phyloP scores from a whole-genome alignment of 495 filamentous ascomycete species.

The Lasiosphaeria hispida region DNA sequence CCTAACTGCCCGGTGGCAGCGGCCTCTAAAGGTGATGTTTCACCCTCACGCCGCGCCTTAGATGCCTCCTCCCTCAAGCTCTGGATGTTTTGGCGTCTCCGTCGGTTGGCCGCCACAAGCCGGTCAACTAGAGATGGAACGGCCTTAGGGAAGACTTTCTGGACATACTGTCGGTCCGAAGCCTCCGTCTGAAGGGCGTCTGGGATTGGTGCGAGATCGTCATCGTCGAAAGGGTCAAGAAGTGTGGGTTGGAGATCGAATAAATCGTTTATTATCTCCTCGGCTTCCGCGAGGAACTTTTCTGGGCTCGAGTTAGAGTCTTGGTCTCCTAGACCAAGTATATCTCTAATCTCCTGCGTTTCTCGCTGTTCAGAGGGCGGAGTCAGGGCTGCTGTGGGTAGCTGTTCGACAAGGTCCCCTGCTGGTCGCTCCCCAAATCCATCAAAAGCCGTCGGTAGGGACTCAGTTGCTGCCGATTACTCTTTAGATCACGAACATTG shows the following conservation, averaged over 20 bases:
- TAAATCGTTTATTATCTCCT: constrained; percentile 2
- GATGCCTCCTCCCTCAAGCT: background rate
- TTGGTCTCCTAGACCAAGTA: background rate
- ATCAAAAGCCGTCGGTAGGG: background rate
- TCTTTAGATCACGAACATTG: too few relatives aligned
- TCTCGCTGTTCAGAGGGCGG: background rate
- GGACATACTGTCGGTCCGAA: background rate
- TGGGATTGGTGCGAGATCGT: background rate
- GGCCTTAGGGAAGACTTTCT: background rate
- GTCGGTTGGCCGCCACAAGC: background rate
- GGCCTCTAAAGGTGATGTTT: too few relatives aligned
- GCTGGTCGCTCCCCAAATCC: background rate
- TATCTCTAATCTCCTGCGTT: background rate
- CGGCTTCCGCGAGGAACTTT: background rate
- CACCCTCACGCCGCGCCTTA: too few relatives aligned
- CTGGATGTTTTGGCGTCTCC: background rate
- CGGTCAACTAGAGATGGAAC: background rate
- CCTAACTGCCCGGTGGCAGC: too few relatives aligned
- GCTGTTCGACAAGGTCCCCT: background rate
- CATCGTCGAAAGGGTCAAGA: constrained; percentile 6
- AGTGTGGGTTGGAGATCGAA: background rate
- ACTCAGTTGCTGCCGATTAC: too few relatives aligned
- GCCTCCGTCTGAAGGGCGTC: background rate
- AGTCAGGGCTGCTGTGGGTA: background rate
- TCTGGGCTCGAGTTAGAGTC: background rate